Percentiles rank a stretch among this genome's conserved stretches.
phyloP scores from a whole-genome alignment of 2,329 filamentous ascomycete species.

The Diaporthe vaccinii region DNA sequence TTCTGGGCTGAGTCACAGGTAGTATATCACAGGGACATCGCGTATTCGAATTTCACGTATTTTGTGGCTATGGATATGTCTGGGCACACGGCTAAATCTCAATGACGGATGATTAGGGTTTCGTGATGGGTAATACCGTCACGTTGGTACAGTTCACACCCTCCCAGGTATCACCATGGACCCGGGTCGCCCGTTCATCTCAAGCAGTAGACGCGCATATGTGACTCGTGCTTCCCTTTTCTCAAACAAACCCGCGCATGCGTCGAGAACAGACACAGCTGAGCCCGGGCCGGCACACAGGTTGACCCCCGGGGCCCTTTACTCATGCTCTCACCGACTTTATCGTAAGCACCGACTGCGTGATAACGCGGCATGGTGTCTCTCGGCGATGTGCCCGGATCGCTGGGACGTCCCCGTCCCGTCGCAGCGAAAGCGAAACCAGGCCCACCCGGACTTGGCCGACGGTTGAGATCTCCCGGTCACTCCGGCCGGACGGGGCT shows the following conservation, averaged over 20 bases:
- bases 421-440: conserved; percentile 19
- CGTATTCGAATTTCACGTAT: conserved; percentile 13
- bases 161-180: conserved; percentile 20
- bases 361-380: conserved; percentile 7
- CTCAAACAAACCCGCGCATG: conserved; percentile 13
- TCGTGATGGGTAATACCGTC: conserved; percentile 20
- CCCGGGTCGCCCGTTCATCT: conserved; percentile 14
- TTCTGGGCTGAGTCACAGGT: conserved; percentile 13
- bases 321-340: conserved; percentile 30
- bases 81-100: conserved; percentile 6
- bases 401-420: conserved; percentile 28
- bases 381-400: conserved; percentile 20
- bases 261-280: conserved; percentile 21
- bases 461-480: conserved; percentile 33
- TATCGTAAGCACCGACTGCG: conserved; percentile 19
- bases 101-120: neutral
- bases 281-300: conserved; percentile 14
- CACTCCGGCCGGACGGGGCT: conserved; percentile 32
- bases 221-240: conserved; percentile 17
- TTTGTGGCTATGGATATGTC: conserved; percentile 8
- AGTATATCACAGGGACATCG: conserved; percentile 9
- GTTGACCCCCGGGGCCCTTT: neutral
- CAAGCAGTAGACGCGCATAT: conserved; percentile 9
- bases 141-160: conserved; percentile 19
- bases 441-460: conserved; percentile 34